Evolutionary conservation across 306 rosid genomes (phyloP), one percentile per base, ranked within the genome.

Genomic region (Heteromeles arbutifolia): DNA sequence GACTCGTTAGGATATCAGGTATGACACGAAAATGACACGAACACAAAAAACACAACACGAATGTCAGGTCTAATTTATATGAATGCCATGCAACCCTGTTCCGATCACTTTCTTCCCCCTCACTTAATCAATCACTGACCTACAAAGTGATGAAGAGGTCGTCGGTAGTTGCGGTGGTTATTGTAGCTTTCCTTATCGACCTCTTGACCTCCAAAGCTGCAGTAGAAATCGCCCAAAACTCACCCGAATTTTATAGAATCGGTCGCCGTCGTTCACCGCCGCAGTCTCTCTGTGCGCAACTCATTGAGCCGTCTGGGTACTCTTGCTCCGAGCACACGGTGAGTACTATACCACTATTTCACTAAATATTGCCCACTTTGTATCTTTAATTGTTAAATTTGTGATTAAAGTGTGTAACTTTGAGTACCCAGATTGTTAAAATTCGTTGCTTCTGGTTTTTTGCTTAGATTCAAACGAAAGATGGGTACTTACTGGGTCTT

Each of bases 401-500:
- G 11, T 6, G 37, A 14, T 62, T 39, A 13, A 26, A 12, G 39
- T 14, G 8, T 4, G 24, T 13, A 29, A 14, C 39, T 15, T 28
- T 62, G 39, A 62, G 67, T 28, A 63, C 22, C 22, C 67, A 17
- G 22, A 63, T 63, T 12, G n/a, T 17, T 12, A 8, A 29, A 15
- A 31, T 28, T 29, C 22, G 12, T 18, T 63, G 67, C 21, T 63
- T 31, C 22, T 63, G 34, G 75, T 14, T 15, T 74, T 52, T 9
- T 69, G 66, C 57, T 72, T 82, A 92, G 98, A 78, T 85, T 84
- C 78, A 85, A 77, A 90, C 98, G 3, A 85, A 86, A 81, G 97
- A 94, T 74, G 97, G 98, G 12, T 94, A 79, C 80, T 72, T 91
- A 70, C 63, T 95, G 86, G 96, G 87, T 77, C 88, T 95, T 77